phyloP scores from a whole-genome alignment of 2,329 filamentous ascomycete species.

The Ceratocystis huliohia region DNA sequence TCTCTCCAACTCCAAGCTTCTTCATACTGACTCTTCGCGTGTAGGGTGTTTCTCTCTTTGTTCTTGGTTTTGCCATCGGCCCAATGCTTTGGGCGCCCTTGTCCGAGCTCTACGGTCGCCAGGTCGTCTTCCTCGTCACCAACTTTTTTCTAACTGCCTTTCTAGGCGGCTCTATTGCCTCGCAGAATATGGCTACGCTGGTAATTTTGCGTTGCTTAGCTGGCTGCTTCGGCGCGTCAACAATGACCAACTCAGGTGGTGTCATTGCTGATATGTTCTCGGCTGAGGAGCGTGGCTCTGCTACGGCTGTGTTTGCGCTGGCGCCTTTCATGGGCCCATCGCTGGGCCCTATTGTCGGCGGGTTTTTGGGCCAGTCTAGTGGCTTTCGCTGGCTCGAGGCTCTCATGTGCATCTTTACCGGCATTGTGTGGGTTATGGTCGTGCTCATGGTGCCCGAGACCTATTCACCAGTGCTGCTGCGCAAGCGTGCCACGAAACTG shows the following conservation, averaged over 20 bases:
- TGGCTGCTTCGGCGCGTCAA: constrained; percentile 49
- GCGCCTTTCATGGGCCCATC: constrained; percentile 52
- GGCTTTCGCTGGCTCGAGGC: constrained; percentile 56
- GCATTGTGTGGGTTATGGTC: constrained; percentile 43
- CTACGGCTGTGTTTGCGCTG: constrained; percentile 47
- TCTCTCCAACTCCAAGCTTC: background rate
- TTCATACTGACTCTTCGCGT: background rate
- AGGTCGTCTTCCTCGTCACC: constrained; percentile 46
- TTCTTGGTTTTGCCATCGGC: constrained; percentile 48
- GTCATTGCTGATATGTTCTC: constrained; percentile 52
- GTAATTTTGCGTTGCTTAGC: constrained; percentile 58
- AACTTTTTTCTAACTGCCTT: constrained; percentile 48
- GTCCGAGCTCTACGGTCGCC: constrained; percentile 49
- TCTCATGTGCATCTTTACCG: constrained; percentile 48
- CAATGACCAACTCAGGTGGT: constrained; percentile 50
- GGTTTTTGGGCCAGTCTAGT: constrained; percentile 45
- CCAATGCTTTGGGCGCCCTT: constrained; percentile 55
- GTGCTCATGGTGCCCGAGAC: constrained; percentile 45
- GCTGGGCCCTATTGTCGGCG: constrained; percentile 48
- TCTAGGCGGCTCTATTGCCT: constrained; percentile 45
- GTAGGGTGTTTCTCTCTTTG: constrained; percentile 48
- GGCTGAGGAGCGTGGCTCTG: constrained; percentile 41
- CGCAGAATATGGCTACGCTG: constrained; percentile 45
- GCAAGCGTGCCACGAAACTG: constrained; percentile 38
- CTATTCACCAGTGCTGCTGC: constrained; percentile 45